Base-by-base conservation (phyloP, 1,139 yeast species). In the Kurtzmaniella quercitrusa region DNA sequence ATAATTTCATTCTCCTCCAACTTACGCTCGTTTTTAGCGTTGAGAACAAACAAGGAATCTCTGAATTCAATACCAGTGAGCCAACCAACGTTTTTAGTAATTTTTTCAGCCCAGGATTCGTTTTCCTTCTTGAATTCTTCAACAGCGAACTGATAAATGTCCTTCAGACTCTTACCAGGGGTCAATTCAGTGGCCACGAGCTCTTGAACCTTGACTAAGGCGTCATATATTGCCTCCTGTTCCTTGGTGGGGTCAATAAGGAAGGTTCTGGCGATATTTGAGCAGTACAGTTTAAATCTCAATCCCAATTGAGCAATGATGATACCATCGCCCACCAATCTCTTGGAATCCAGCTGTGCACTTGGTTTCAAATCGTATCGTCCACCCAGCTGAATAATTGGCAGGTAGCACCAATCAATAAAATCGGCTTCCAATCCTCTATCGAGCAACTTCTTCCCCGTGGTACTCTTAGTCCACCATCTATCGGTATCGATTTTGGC, bases 321-420 rank as follows among this genome's bases (percentile, higher is more conserved):
- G 34, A 88, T 90, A 16, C 96, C 95, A 37, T 85, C 85, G 11
- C 86, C 85, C 37, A 76, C 76, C 47, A 91, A 73, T 51, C 74
- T 76, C 42, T 80, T 79, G 48, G 81, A 78, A 44, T 79, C 78
- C 0, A 95, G 84, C 51, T 82, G 78, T 1, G 96, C 96, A 50
- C 94, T 84, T 39, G 95, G 94, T 56, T 77, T 84, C 58, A 91
- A 72, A 61, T 90, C 96, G 59, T 82, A 91, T 44, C 82, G 81
- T 38, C 89, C 90, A 43, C 95, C 95, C 54, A 95, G 85, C 65
- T 91, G 96, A 47, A 93, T 77, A 46, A 89, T 86, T 25, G 98
- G 98, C 40, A 90, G 81, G 63, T 89, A 90, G 55, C 96, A 87
- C 97, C 97, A 93, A 63, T 93, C 98, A 33, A 93, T 68, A 50